phyloP scores from a whole-genome alignment of 768 basidiomycete species.

The Dentipellis sp. region DNA sequence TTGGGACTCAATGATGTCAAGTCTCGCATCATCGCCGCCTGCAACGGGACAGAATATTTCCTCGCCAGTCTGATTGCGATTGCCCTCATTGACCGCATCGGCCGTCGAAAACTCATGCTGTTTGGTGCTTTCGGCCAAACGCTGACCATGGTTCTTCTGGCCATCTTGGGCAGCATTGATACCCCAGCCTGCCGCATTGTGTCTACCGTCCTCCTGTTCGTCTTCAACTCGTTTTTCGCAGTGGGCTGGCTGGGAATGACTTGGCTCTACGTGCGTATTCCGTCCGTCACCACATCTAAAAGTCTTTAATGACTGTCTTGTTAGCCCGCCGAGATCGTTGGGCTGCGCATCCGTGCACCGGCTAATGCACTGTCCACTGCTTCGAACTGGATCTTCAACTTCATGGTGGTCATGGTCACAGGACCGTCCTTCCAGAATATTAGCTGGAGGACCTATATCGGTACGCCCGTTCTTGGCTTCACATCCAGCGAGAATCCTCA shows the following conservation, averaged over 20 bases:
- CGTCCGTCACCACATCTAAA: neutral
- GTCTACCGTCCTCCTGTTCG: slow-evolving; percentile 49
- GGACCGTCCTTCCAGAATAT: slow-evolving; percentile 51
- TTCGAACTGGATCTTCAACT: slow-evolving; percentile 47
- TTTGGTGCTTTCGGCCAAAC: slow-evolving; percentile 56
- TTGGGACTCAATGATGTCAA: slow-evolving; percentile 50
- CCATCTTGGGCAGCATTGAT: slow-evolving; percentile 44
- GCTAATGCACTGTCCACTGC: slow-evolving; percentile 57
- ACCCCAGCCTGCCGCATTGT: slow-evolving; percentile 38
- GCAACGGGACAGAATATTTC: slow-evolving; percentile 65
- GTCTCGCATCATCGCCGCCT: slow-evolving; percentile 53
- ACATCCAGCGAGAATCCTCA: no score
- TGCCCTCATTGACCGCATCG: slow-evolving; percentile 61
- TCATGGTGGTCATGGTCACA: slow-evolving; percentile 52
- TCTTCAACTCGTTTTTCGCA: slow-evolving; percentile 68
- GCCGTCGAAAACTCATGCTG: slow-evolving; percentile 64
- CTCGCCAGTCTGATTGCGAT: slow-evolving; percentile 67
- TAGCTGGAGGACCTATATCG: slow-evolving; percentile 52
- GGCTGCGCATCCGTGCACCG: slow-evolving; percentile 50
- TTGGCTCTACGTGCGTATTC: slow-evolving; percentile 49
- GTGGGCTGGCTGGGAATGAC: slow-evolving; percentile 66
- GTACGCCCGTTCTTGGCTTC: slow-evolving; percentile 16
- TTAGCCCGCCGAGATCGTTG: slow-evolving; percentile 59
- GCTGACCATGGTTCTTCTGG: slow-evolving; percentile 50
- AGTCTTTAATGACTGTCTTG: neutral